Conservation (phyloP, 23 red algal species). For the Gracilaria domingensis region DNA sequence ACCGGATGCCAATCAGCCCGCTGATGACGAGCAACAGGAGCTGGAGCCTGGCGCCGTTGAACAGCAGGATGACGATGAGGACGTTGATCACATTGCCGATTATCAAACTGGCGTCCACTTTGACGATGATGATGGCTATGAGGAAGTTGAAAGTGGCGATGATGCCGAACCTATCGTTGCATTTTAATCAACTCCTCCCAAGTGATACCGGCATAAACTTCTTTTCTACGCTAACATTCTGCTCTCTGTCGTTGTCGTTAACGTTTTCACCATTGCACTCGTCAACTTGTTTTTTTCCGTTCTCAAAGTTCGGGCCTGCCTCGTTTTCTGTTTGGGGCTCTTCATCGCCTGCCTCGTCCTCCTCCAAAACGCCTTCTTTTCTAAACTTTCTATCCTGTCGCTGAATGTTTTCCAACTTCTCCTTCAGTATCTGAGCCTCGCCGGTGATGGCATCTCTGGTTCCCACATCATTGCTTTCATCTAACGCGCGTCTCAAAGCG, state of each 20-base stretch:
- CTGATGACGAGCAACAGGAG: conserved; percentile 42
- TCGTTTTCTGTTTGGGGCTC: background rate
- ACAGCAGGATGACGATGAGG: conserved; percentile 54
- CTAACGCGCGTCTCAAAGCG: conserved; percentile 32
- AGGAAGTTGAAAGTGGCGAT: conserved; percentile 69
- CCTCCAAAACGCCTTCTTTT: conserved; percentile 14
- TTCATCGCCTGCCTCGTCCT: background rate
- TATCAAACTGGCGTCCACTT: conserved; percentile 54
- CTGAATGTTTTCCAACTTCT: conserved; percentile 71
- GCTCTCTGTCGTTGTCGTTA: background rate
- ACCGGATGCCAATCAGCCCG: background rate
- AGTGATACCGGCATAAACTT: conserved; percentile 26
- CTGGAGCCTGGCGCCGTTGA: background rate
- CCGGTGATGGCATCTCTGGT: conserved; percentile 36
- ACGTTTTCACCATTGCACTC: background rate
- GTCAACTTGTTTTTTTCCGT: background rate
- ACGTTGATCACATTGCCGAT: conserved; percentile 44
- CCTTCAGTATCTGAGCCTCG: conserved; percentile 65
- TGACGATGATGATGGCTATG: conserved; percentile 71
- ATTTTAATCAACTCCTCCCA: conserved; percentile 6
- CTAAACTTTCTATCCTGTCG: conserved; percentile 50
- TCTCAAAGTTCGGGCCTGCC: background rate
- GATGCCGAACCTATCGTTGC: conserved; percentile 43
- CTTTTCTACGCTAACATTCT: background rate
- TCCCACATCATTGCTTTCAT: conserved; percentile 40